phyloP scores from a whole-genome alignment of 1,139 yeast genomes.

The Blastobotrys buckinghamii region DNA sequence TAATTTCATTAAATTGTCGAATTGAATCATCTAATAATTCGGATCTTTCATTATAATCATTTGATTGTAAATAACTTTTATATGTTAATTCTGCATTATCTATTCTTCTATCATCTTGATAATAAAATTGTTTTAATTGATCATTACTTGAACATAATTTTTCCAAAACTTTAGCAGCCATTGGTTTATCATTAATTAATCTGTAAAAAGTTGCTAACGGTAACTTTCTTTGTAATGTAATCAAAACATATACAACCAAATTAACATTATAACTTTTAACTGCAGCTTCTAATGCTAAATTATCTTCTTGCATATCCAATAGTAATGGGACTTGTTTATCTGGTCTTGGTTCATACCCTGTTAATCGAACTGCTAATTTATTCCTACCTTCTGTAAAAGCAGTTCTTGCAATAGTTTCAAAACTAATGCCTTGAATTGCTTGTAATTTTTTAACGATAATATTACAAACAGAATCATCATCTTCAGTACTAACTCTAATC shows the following conservation, averaged over 20 bases:
- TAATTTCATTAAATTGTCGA: conserved; percentile 25
- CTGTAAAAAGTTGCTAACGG: conserved; percentile 52
- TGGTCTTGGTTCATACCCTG: conserved; percentile 64
- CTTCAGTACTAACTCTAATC: conserved; percentile 46
- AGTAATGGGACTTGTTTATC: conserved; percentile 58
- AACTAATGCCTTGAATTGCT: conserved; percentile 42
- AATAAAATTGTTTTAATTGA: conserved; percentile 46
- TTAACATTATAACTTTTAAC: conserved; percentile 63
- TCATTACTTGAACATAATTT: conserved; percentile 34
- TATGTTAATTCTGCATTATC: conserved; percentile 43
- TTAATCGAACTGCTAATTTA: conserved; percentile 56
- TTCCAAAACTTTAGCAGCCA: conserved; percentile 42
- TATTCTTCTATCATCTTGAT: conserved; percentile 52
- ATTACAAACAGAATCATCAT: conserved; percentile 56
- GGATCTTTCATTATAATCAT: conserved; percentile 14
- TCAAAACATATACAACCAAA: conserved; percentile 54
- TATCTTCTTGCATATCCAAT: conserved; percentile 66
- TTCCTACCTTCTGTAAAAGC: conserved; percentile 84
- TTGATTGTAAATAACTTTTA: conserved; percentile 22
- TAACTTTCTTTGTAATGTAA: conserved; percentile 44
- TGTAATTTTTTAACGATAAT: conserved; percentile 44
- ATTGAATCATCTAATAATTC: conserved; percentile 27
- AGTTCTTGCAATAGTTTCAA: conserved; percentile 55
- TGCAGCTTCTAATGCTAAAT: conserved; percentile 63
- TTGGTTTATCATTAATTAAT: conserved; percentile 41